phyloP scores from a whole-genome alignment of 495 filamentous ascomycete species.

The Achaetomiella virescens region DNA sequence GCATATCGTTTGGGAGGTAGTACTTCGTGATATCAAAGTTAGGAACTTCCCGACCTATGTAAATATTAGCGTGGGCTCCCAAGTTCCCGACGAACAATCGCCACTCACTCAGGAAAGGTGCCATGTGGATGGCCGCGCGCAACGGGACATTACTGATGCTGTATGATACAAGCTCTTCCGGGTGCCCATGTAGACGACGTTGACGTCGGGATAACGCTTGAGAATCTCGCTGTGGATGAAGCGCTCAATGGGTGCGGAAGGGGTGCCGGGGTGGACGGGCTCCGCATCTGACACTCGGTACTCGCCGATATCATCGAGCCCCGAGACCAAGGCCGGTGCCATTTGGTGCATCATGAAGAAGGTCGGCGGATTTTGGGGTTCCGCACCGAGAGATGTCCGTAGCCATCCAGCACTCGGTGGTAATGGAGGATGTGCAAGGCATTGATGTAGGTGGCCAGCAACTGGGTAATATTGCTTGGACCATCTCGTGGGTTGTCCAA shows the following conservation, averaged over 20 bases:
- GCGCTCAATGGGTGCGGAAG: conserved; percentile 36
- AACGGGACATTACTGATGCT: conserved; percentile 38
- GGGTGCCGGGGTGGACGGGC: conserved; percentile 30
- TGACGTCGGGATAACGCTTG: conserved; percentile 36
- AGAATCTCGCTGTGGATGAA: conserved; percentile 50
- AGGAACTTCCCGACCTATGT: not conserved
- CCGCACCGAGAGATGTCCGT: conserved; percentile 48
- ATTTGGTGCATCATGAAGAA: conserved; percentile 44
- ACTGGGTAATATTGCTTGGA: not conserved
- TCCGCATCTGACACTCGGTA: conserved; percentile 37
- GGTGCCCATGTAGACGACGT: conserved; percentile 46
- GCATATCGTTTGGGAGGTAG: not conserved
- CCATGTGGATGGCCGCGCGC: conserved; percentile 40
- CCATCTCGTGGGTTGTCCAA: too few relatives aligned
- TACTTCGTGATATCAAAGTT: conserved; percentile 2
- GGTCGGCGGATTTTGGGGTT: conserved; percentile 33
- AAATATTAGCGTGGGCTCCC: conserved; percentile 14
- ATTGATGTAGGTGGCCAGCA: conserved; percentile 16
- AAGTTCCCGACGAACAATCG: conserved; percentile 35
- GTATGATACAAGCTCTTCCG: conserved; percentile 42
- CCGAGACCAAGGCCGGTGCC: conserved; percentile 42
- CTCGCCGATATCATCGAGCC: conserved; percentile 37
- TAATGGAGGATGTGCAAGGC: conserved; percentile 30
- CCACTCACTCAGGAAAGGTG: conserved; percentile 37
- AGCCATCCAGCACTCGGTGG: conserved; percentile 46